Percentiles rank a stretch among this genome's conserved stretches.
phyloP scores from a whole-genome alignment of 2,329 filamentous ascomycete species.

The Cladosporium sp. region DNA sequence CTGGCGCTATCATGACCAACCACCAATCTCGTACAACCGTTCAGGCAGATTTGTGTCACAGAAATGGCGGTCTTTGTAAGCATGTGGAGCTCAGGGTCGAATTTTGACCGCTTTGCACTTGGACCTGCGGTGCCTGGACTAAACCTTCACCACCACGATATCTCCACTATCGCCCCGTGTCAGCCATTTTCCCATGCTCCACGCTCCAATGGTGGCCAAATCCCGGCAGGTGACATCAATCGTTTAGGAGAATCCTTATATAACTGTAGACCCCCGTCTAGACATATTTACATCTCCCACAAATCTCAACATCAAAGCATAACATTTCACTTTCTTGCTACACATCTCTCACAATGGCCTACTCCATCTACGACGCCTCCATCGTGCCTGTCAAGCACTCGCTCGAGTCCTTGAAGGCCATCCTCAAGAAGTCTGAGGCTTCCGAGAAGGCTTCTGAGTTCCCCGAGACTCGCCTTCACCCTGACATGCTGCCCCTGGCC shows the following conservation, averaged over 20 bases:
- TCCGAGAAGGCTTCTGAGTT: conserved; percentile 11
- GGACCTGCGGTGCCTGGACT: neutral
- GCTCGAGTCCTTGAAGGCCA: conserved; percentile 15
- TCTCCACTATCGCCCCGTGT: conserved; percentile 1
- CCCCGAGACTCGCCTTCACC: conserved; percentile 8
- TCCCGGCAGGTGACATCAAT: neutral
- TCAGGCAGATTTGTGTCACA: neutral
- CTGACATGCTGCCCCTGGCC: conserved; percentile 19
- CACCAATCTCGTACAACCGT: neutral
- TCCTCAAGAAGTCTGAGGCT: conserved; percentile 18
- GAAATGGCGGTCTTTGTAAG: conserved; percentile 15
- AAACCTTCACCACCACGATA: neutral
- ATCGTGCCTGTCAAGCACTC: conserved; percentile 19
- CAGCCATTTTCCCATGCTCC: neutral
- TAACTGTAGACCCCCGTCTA: neutral
- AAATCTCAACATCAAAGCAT: neutral
- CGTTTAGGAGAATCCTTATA: neutral
- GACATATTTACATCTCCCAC: neutral
- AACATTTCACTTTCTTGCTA: neutral
- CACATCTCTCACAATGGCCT: conserved; percentile 5
- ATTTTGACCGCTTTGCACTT: neutral
- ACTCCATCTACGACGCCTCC: conserved; percentile 19
- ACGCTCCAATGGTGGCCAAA: neutral
- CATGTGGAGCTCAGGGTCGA: conserved; percentile 11
- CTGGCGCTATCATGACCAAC: neutral